Evolutionary conservation across 306 rosid species (phyloP).

Genomic region (Gynostemma pentaphyllum): DNA sequence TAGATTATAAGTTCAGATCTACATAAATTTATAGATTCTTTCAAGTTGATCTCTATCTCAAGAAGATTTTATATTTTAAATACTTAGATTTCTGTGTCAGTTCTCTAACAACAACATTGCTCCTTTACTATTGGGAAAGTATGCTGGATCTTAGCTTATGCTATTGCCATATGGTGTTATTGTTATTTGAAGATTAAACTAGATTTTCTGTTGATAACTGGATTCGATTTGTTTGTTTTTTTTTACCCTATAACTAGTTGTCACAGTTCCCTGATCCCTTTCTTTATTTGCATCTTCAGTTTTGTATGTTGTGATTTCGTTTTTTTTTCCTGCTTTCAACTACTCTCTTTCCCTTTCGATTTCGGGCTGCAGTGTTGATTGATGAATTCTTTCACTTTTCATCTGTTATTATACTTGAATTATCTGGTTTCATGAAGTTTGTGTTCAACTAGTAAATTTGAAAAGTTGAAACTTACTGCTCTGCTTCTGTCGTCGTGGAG

Average conservation of each 20-base stretch:
- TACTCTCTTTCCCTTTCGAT: too few species aligned
- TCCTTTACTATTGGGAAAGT: too few species aligned
- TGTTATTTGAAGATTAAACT: too few species aligned
- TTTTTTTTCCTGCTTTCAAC: too few species aligned
- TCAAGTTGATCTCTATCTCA: neutral
- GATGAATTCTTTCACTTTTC: neutral
- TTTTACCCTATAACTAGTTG: neutral
- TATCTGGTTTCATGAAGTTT: neutral
- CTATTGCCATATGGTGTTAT: too few species aligned
- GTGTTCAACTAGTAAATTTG: neutral
- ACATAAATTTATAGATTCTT: neutral
- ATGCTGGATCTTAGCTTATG: too few species aligned
- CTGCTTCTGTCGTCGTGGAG: neutral
- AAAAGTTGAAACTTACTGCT: neutral
- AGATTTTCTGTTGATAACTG: neutral
- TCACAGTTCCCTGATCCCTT: too few species aligned
- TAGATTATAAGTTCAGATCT: conserved; percentile 7
- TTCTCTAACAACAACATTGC: neutral
- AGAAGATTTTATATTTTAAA: neutral
- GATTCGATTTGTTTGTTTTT: neutral
- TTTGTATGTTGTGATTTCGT: too few species aligned
- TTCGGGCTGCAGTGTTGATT: too few species aligned
- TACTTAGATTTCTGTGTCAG: neutral
- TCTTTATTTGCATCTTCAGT: neutral
- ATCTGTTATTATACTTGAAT: neutral